Base-by-base conservation (phyloP, 768 basidiomycete species). In the Calocera cornea region DNA sequence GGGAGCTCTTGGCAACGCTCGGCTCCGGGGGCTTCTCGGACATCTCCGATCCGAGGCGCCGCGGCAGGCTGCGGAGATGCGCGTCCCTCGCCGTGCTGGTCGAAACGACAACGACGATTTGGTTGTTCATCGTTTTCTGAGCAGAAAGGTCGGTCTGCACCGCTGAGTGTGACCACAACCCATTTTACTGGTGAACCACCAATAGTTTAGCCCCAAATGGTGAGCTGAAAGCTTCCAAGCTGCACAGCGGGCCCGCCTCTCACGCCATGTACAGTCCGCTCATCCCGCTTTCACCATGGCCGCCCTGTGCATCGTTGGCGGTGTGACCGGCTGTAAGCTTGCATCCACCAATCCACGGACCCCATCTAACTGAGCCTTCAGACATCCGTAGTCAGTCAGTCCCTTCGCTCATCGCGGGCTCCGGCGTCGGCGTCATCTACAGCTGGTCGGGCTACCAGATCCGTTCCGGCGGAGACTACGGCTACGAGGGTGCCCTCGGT, bases 251-350 rank as follows among this genome's bases (percentile, higher is more conserved):
- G 31, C 31, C 54, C 31, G 31, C 14, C 31, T 11, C 31, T 29
- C 2, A 27, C 54, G 7, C 19, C 44, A 19, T 47, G 31, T 16
- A 10, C n/a, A 90, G 89, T 90, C 89, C 77, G 89, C 89, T 47
- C 84, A 88, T 78, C 90, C 90, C 72, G 87, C 90, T 64, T 87
- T 86, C 76, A 77, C 84, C 47, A 89, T 91, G 82, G 88, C 90
- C 68, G 82, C 78, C 66, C 78, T 92, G 69, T 92, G 90, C 75
- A 78, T 90, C 70, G 80, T 88, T 44, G 91, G 91, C 14, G 91
- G 91, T 27, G 67, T 89, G 44, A 84, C 86, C 47, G 91, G 71
- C 7, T 72, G 66, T 65, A 64, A 64, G 31, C 64, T 68, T 65
- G 2, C 31, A 29, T 19, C 2, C 11, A 29, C 10, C 54, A 27